Evolutionary conservation across 768 basidiomycete species (phyloP).

Genomic region (Pleurotus tuoliensis): DNA sequence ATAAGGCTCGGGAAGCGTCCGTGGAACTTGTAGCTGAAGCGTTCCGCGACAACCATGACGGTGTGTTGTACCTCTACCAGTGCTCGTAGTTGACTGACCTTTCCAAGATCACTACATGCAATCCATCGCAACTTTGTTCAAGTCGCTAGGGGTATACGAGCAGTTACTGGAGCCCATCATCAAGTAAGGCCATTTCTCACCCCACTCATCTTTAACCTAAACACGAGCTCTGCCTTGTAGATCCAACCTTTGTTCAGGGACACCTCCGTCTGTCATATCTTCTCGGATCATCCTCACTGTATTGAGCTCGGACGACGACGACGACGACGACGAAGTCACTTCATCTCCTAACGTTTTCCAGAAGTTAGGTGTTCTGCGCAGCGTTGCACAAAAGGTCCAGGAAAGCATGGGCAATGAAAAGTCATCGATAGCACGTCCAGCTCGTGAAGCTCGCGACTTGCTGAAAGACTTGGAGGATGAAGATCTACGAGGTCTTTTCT

Average conservation of each 20-base stretch:
- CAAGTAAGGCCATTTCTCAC: slow-evolving; percentile 41
- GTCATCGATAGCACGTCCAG: slow-evolving; percentile 71
- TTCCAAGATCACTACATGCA: slow-evolving; percentile 63
- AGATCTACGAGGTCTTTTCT: slow-evolving; percentile 43
- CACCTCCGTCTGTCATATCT: slow-evolving; percentile 59
- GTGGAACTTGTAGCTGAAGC: slow-evolving; percentile 75
- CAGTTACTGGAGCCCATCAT: slow-evolving; percentile 64
- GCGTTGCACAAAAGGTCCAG: slow-evolving; percentile 69
- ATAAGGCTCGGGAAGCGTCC: slow-evolving; percentile 67
- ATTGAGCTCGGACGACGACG: slow-evolving; percentile 45
- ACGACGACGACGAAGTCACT: slow-evolving; percentile 7
- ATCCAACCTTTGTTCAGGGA: slow-evolving; percentile 60
- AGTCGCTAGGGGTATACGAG: slow-evolving; percentile 57
- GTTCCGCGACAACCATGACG: slow-evolving; percentile 69
- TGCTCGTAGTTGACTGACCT: neutral
- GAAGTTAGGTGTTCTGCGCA: slow-evolving; percentile 53
- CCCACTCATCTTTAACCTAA: slow-evolving; percentile 8
- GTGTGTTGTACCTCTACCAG: slow-evolving; percentile 30
- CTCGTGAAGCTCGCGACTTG: slow-evolving; percentile 77
- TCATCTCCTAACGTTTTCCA: slow-evolving; percentile 56
- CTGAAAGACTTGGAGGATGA: slow-evolving; percentile 46
- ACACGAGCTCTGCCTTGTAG: slow-evolving; percentile 26
- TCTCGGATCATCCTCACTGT: slow-evolving; percentile 59
- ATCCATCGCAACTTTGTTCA: slow-evolving; percentile 60
- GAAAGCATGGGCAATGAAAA: slow-evolving; percentile 68